Evolutionary conservation across 495 filamentous ascomycete species (phyloP).

Genomic region (Penicillium mononematosum): DNA sequence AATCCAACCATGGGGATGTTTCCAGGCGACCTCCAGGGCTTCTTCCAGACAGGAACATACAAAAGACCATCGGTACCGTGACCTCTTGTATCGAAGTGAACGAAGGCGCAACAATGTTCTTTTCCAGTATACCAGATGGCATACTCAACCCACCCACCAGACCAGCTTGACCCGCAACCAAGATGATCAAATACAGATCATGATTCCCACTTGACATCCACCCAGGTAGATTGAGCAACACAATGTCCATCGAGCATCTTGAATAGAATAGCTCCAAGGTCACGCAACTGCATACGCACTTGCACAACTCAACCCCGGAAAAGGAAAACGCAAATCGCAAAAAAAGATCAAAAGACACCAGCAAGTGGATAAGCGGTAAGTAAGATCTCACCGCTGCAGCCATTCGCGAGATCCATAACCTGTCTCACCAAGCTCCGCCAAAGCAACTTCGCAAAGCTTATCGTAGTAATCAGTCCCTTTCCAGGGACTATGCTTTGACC

Average conservation of each 20-base stretch:
- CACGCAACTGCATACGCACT: neutral
- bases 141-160: neutral
- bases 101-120: neutral
- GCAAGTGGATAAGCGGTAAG: neutral
- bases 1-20: neutral
- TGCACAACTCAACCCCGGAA: neutral
- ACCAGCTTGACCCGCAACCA: neutral
- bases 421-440: slow-evolving; percentile 33
- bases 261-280: neutral
- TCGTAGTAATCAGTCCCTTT: slow-evolving; percentile 42
- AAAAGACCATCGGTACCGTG: neutral
- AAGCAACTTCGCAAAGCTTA: slow-evolving; percentile 29
- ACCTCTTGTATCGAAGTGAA: neutral
- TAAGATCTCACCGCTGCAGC: neutral
- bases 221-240: too few relatives aligned
- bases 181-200: neutral
- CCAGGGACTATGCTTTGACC: slow-evolving; percentile 30
- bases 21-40: neutral
- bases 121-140: neutral
- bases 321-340: too few relatives aligned
- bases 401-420: slow-evolving; percentile 1
- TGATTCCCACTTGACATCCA: neutral
- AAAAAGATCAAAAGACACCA: neutral
- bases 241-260: neutral
- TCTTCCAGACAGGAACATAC: neutral